Evolutionary conservation across 768 basidiomycete genomes (phyloP), one percentile per base, ranked within the genome.

Genomic region (Boletus rubropictus): DNA sequence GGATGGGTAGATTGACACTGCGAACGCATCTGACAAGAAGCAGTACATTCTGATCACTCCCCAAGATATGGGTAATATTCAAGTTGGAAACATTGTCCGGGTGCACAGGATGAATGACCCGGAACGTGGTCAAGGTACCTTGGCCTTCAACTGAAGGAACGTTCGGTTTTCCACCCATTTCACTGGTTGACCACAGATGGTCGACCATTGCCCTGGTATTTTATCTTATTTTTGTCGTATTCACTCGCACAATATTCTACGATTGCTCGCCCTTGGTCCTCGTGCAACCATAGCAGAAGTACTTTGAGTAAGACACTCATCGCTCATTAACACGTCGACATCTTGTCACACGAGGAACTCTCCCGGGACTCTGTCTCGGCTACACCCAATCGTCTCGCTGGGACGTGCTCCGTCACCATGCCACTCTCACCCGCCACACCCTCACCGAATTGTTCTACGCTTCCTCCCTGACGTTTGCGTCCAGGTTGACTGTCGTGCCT

Each of bases 41-140:
- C 95, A 98, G 65, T 95, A 91, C 61, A 81, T 98, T 43, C 75
- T 98, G 37, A 97, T 98, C 62, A 96, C 94, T 1, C 95, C 95
- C n/a, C 89, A 90, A 57, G 88, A 89, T 56, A 90, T 92, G 87
- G 79, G 79, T 36, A 86, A 81, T 57, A 71, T 90, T 41, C 68
- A 71, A 21, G 64, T 84, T 43, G 84, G 85, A n/a, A 69, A 71
- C 4, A 80, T 80, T 11, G 88, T 92, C 27, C 76, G 79, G 14
- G 84, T 92, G 2, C 77, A 83, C 51, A 75, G 84, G 42, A 89
- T 93, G 86, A 73, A 70, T 11, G 87, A 89, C 59, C 86, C 86
- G 0, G 84, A 86, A 53, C 77, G 86, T n/a, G 78, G 78, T 11
- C 82, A 83, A 57, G 70, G 72, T 8, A 68, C 66, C 3, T 52